Conservation (phyloP, 768 basidiomycete species). For the Paxillus rubicundulus region DNA sequence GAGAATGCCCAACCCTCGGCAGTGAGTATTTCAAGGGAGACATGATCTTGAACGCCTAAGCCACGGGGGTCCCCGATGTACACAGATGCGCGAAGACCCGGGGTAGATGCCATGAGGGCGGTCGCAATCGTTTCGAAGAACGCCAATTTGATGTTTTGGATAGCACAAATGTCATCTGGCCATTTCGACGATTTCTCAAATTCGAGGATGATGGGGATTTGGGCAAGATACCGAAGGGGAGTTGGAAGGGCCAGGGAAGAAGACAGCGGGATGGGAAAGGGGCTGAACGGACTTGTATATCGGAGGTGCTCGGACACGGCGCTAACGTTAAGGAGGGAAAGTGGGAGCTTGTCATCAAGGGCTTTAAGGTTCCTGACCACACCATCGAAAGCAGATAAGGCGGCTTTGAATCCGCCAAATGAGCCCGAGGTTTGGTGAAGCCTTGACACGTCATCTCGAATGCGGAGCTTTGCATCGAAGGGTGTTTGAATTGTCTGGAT, state of each 20-base stretch:
- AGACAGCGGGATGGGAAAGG: slow-evolving; percentile 62
- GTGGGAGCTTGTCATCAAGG: slow-evolving; percentile 68
- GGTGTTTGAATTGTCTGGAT: slow-evolving; percentile 56
- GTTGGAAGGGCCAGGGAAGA: slow-evolving; percentile 50
- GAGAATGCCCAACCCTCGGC: slow-evolving; percentile 86
- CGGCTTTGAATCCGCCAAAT: slow-evolving; percentile 64
- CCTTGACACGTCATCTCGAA: slow-evolving; percentile 53
- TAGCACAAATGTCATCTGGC: slow-evolving; percentile 91
- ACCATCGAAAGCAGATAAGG: slow-evolving; percentile 74
- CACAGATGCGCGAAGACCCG: slow-evolving; percentile 55
- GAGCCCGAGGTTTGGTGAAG: slow-evolving; percentile 35
- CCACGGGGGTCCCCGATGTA: slow-evolving; percentile 51
- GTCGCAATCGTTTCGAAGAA: slow-evolving; percentile 81
- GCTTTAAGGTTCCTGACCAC: slow-evolving; percentile 75
- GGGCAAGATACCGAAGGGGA: slow-evolving; percentile 63
- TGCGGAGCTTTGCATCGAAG: slow-evolving; percentile 56
- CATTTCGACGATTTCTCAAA: slow-evolving; percentile 92
- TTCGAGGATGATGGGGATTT: slow-evolving; percentile 75
- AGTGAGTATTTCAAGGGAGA: slow-evolving; percentile 73
- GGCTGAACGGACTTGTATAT: slow-evolving; percentile 81
- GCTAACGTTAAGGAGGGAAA: slow-evolving; percentile 73
- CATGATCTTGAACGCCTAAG: slow-evolving; percentile 65
- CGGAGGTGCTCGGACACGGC: slow-evolving; percentile 73
- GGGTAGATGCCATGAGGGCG: slow-evolving; percentile 51
- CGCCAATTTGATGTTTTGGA: slow-evolving; percentile 92